Conservation (phyloP, 23 red algal genomes). For the Pyropia yezoensis region DNA sequence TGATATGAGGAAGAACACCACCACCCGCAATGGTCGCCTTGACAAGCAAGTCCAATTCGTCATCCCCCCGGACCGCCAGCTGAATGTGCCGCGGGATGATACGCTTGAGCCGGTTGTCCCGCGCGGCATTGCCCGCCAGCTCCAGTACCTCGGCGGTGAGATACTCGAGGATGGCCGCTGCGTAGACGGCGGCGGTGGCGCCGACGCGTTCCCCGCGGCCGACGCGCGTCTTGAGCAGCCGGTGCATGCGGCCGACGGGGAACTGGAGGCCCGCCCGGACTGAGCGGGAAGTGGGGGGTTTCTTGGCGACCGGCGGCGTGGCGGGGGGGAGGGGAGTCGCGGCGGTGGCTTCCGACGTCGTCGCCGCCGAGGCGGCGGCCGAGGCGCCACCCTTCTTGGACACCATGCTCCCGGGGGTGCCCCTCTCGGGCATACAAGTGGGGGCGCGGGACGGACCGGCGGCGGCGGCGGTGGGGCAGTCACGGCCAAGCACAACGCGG, state of each 20-base stretch:
- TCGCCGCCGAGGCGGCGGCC: no score
- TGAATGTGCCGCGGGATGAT: slow-evolving; percentile 82
- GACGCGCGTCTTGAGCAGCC: slow-evolving; percentile 72
- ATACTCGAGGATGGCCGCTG: slow-evolving; percentile 86
- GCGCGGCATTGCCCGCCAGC: slow-evolving; percentile 80
- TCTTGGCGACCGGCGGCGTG: not conserved
- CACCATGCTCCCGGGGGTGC: no score
- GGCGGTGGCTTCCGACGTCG: no score
- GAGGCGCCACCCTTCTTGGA: no score
- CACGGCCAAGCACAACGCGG: no score
- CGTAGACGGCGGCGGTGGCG: slow-evolving; percentile 89
- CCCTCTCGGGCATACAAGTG: no score
- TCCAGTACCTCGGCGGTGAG: slow-evolving; percentile 91
- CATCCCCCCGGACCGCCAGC: slow-evolving; percentile 87
- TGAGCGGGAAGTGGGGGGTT: slow-evolving; percentile 40
- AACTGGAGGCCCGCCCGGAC: slow-evolving; percentile 74
- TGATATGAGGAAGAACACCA: slow-evolving; percentile 87
- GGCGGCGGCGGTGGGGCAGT: no score
- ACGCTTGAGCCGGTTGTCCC: slow-evolving; percentile 79
- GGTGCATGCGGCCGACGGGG: slow-evolving; percentile 84
- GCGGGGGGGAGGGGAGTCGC: no score
- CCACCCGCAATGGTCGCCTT: slow-evolving; percentile 93
- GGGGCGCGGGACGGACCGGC: no score
- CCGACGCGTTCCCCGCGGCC: slow-evolving; percentile 60
- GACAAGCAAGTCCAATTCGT: slow-evolving; percentile 79